phyloP scores from a whole-genome alignment of 2,329 filamentous ascomycete species.

The Phialophora chinensis region DNA sequence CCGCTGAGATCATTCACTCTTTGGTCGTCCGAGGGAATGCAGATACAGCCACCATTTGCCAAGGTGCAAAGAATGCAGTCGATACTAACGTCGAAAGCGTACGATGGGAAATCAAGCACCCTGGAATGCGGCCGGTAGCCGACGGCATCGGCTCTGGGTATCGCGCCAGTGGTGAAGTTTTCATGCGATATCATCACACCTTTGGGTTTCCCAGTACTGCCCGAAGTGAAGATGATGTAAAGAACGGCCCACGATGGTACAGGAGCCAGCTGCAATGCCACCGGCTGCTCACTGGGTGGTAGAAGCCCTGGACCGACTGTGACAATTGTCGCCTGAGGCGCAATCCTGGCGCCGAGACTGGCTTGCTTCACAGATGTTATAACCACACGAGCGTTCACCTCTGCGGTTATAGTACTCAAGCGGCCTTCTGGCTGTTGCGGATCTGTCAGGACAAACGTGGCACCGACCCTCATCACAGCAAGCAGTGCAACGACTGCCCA shows the following conservation, averaged over 20 bases:
- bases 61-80: slow-evolving; percentile 48
- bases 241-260: slow-evolving; percentile 46
- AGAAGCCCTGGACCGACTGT: slow-evolving; percentile 42
- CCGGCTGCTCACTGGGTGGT: slow-evolving; percentile 26
- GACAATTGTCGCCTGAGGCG: slow-evolving; percentile 43
- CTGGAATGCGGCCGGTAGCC: slow-evolving; percentile 45
- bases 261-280: slow-evolving; percentile 28
- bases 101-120: slow-evolving; percentile 52
- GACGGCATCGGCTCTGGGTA: slow-evolving; percentile 58
- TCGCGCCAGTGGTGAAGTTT: slow-evolving; percentile 43
- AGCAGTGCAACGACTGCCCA: slow-evolving; percentile 52
- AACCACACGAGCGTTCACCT: slow-evolving; percentile 45
- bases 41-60: slow-evolving; percentile 53
- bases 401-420: slow-evolving; percentile 45
- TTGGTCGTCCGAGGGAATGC: slow-evolving; percentile 52
- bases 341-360: slow-evolving; percentile 41
- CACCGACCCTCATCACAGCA: slow-evolving; percentile 51
- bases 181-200: slow-evolving; percentile 47
- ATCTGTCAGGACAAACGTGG: slow-evolving; percentile 51
- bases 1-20: slow-evolving; percentile 55
- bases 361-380: slow-evolving; percentile 45
- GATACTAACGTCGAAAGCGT: slow-evolving; percentile 55
- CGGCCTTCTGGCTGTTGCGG: slow-evolving; percentile 49
- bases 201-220: slow-evolving; percentile 43
- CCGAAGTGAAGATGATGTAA: slow-evolving; percentile 46